Evolutionary conservation across 2,329 filamentous ascomycete genomes (phyloP), one percentile per base, ranked within the genome.

Genomic region (Phyllosticta paracitricarpa): DNA sequence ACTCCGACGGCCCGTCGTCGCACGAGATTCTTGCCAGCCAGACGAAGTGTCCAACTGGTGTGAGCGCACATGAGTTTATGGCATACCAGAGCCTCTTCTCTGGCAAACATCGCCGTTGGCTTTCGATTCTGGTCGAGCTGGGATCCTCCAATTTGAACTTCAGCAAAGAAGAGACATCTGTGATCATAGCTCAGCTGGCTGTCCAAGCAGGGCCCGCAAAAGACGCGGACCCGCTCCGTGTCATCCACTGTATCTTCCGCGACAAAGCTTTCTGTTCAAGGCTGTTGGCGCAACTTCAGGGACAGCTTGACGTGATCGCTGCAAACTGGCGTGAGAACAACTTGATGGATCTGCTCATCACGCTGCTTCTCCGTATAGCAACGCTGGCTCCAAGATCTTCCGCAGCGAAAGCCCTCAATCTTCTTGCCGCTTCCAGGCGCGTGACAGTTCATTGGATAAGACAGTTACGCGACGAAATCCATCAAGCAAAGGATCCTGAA

Each of bases 271-370:
- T 88, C 63, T 83, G 82, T 51, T 12, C 64, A 0, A 73, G 71
- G 5, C 69, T 89, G 0, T 54, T 79, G 0, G 69, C 79, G 0
- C 78, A 83, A 40, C 67, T 89, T 0, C 65, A 73, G 1, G 62
- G 69, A n/a, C 77, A 78, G 1, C 61, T 88, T 0, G 66, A 73
- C 0, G 66, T 69, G 0, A 79, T 89, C 7, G 67, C 69, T 0
- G 69, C 73, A 0, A 88, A 84, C 54, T 87, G 84, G 81, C 77
- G 84, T 0, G 85, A 89, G 63, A 74, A 72, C 0, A 70, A 82
- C 58, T 76, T 78, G 14, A 87, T 89, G 83, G 79, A 83, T 4
- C 75, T 80, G 0, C 59, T 87, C 1, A 76, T 87, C 4, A 81
- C 77, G 0, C 65, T 88, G 0, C 66, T 75, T 0, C 67, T 84